These are phyloP conservation scores for Pleurotus tuber-regium DNA, from an alignment of 768 basidiomycete genomes.

Conservation along the genomic window DNA sequence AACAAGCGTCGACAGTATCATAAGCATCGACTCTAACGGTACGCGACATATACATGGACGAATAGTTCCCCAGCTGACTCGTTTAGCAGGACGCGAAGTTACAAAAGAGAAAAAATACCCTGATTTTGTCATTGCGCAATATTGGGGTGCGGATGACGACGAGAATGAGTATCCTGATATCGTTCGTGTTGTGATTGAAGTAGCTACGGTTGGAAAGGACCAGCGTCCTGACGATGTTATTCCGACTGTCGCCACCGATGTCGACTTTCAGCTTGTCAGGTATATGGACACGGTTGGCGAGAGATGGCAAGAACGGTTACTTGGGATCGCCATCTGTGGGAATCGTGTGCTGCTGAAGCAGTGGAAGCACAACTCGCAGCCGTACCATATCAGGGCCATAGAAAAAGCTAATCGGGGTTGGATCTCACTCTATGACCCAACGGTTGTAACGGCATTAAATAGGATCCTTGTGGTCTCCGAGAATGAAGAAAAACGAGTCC, in stretches of 20 bases:
- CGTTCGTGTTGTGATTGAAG: not conserved
- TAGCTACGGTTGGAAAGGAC: not conserved
- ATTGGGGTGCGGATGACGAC: slow-evolving; percentile 4
- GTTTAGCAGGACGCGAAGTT: not conserved
- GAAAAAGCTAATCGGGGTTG: too few relatives aligned
- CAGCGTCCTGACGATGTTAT: not conserved
- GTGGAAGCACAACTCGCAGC: too few relatives aligned
- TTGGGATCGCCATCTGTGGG: slow-evolving; percentile 2
- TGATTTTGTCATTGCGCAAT: not conserved
- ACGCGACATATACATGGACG: not conserved
- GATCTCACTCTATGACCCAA: too few relatives aligned
- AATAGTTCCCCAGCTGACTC: not conserved
- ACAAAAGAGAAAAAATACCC: not conserved
- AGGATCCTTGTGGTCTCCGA: too few relatives aligned
- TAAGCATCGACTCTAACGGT: not conserved
- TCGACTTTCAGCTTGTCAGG: not conserved
- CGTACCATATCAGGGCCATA: too few relatives aligned
- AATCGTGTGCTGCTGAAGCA: too few relatives aligned
- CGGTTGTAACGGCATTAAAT: too few relatives aligned
- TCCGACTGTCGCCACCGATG: not conserved
- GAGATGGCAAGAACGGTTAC: not conserved
- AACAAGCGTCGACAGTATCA: not conserved
- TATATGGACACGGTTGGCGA: not conserved
- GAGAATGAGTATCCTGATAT: not conserved
- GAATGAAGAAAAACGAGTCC: too few relatives aligned